Conservation (phyloP, 192 early-diverging fungal genomes). For the Mycoemilia scoparia region DNA sequence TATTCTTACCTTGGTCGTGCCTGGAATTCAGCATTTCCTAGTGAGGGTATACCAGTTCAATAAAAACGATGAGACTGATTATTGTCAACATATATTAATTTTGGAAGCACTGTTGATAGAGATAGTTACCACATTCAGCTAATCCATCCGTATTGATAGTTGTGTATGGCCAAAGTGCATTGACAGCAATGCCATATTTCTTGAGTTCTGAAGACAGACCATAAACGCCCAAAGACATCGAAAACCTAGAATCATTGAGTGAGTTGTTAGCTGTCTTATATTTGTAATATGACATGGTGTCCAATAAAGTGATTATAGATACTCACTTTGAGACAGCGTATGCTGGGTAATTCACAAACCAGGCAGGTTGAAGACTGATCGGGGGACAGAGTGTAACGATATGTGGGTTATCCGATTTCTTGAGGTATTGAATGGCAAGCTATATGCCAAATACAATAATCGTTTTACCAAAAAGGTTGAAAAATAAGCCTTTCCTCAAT, state of each 20-base stretch:
- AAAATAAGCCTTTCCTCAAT: too few species aligned
- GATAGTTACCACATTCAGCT: constrained; percentile 20
- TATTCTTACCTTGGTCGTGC: constrained; percentile 10
- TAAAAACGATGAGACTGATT: too few species aligned
- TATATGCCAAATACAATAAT: too few species aligned
- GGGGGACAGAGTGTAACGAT: constrained; percentile 57
- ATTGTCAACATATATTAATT: too few species aligned
- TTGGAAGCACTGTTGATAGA: constrained; percentile 14
- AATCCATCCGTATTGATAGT: constrained; percentile 51
- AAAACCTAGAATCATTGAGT: too few species aligned
- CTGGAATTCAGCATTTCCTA: constrained; percentile 10
- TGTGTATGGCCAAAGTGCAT: constrained; percentile 51
- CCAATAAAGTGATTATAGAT: constrained; percentile 3
- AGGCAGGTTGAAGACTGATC: constrained; percentile 37
- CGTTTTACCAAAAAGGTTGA: too few species aligned
- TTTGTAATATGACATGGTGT: too few species aligned
- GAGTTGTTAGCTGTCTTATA: constrained; percentile 9
- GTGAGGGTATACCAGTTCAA: too few species aligned
- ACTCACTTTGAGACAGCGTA: constrained; percentile 36
- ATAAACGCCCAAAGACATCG: constrained; percentile 51
- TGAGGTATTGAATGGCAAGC: constrained; percentile 45
- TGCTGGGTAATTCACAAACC: constrained; percentile 42
- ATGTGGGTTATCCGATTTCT: constrained; percentile 47
- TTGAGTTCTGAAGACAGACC: constrained; percentile 53
- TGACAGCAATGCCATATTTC: constrained; percentile 46